Percentiles rank a stretch among this genome's conserved stretches.
These are phyloP conservation scores for Pleurotus eryngii DNA, from an alignment of 768 basidiomycete species.

Conservation along the genomic window DNA sequence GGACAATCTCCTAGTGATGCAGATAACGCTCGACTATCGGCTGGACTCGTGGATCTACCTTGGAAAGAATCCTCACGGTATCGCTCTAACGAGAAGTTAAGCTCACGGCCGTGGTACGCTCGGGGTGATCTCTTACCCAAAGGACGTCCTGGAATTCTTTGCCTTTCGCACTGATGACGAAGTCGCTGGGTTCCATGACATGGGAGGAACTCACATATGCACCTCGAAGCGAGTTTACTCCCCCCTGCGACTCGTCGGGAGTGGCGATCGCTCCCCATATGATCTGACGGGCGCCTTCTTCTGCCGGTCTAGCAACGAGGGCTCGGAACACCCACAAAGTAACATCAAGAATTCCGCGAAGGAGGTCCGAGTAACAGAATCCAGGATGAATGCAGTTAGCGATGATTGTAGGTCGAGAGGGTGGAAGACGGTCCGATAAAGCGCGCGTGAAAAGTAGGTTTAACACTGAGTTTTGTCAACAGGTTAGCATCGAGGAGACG, in stretches of 20 bases:
- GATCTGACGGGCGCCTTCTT: slow-evolving; percentile 32
- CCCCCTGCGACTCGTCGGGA: not conserved
- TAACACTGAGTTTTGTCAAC: slow-evolving; percentile 26
- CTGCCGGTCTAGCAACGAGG: slow-evolving; percentile 30
- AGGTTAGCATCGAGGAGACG: not conserved
- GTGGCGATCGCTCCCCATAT: slow-evolving; percentile 30
- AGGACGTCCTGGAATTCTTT: slow-evolving; percentile 23
- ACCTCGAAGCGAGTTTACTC: slow-evolving; percentile 21
- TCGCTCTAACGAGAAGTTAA: too few relatives aligned
- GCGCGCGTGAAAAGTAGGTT: slow-evolving; percentile 38
- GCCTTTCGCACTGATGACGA: slow-evolving; percentile 28
- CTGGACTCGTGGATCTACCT: too few relatives aligned
- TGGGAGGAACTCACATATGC: slow-evolving; percentile 21
- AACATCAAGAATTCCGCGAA: slow-evolving; percentile 19
- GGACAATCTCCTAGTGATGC: too few relatives aligned
- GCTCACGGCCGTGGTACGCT: too few relatives aligned
- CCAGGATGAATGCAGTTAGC: slow-evolving; percentile 39
- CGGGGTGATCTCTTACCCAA: slow-evolving; percentile 9
- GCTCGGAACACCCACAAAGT: slow-evolving; percentile 20
- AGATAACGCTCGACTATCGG: too few relatives aligned
- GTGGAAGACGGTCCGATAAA: slow-evolving; percentile 26
- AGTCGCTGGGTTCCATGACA: slow-evolving; percentile 32
- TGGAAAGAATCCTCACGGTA: too few relatives aligned
- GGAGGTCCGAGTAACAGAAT: slow-evolving; percentile 36
- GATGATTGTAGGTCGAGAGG: slow-evolving; percentile 21